These are phyloP conservation scores for Eremothecium sinecaudum DNA, from an alignment of 1,139 yeast genomes.

Conservation along the genomic window DNA sequence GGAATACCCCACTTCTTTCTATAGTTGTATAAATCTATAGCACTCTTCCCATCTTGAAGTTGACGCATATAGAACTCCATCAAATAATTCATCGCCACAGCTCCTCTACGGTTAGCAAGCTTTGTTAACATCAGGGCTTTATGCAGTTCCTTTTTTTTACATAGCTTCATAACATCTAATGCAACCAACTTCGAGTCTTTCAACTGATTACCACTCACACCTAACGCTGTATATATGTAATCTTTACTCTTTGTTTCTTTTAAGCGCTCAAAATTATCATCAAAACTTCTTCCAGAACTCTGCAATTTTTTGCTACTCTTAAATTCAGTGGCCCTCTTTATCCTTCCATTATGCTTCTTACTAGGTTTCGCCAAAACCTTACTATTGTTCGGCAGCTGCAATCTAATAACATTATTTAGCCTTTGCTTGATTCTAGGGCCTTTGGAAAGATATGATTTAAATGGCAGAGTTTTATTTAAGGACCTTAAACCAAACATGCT, in stretches of 20 bases:
- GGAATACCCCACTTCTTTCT: conserved; percentile 55
- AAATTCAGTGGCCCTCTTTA: too few species aligned
- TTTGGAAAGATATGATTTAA: too few species aligned
- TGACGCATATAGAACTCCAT: conserved; percentile 40
- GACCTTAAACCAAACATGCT: too few species aligned
- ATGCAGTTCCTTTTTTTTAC: conserved; percentile 39
- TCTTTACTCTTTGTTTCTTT: conserved; percentile 33
- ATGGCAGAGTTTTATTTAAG: too few species aligned
- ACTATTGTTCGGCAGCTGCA: too few species aligned
- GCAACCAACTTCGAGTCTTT: conserved; percentile 49
- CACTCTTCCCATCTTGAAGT: conserved; percentile 36
- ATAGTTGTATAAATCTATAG: conserved; percentile 42
- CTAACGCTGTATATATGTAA: conserved; percentile 44
- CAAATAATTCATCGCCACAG: conserved; percentile 54
- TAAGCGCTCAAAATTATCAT: conserved; percentile 30
- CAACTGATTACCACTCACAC: conserved; percentile 47
- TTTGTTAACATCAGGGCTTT: conserved; percentile 48
- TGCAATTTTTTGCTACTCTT: too few species aligned
- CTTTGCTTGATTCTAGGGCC: too few species aligned
- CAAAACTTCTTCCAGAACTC: too few species aligned
- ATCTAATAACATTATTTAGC: too few species aligned
- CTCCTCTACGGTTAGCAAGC: conserved; percentile 42
- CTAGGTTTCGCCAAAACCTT: too few species aligned
- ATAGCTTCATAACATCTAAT: conserved; percentile 42
- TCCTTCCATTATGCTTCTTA: too few species aligned